A percentile compares a stretch with the other conserved stretches of the same genome.
Conservation (phyloP, 2,329 filamentous ascomycete genomes). For the Xylaria sp. region DNA sequence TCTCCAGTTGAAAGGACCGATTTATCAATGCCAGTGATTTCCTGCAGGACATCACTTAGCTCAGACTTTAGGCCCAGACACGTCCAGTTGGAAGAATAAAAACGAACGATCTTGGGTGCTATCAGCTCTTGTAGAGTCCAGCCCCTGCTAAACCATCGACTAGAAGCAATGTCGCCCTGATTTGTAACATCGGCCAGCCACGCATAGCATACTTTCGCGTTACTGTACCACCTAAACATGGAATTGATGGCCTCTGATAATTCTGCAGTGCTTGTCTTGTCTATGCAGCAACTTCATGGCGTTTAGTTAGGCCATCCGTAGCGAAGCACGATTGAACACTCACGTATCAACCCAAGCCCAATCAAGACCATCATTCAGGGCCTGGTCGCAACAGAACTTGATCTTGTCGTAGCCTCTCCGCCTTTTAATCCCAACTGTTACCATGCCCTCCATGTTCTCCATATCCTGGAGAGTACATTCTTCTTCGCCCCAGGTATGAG, state of each 20-base stretch:
- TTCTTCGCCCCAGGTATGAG: slow-evolving; percentile 31
- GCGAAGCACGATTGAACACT: neutral
- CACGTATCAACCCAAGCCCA: slow-evolving; percentile 35
- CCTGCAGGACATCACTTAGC: neutral
- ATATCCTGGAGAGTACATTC: slow-evolving; percentile 26
- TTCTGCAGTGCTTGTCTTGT: slow-evolving; percentile 31
- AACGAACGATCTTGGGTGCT: slow-evolving; percentile 17
- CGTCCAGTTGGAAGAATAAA: slow-evolving; percentile 21
- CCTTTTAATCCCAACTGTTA: neutral
- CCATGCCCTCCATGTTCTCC: slow-evolving; percentile 32
- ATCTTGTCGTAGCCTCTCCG: slow-evolving; percentile 19
- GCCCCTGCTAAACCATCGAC: slow-evolving; percentile 34
- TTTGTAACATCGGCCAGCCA: slow-evolving; percentile 22
- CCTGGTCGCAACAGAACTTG: slow-evolving; percentile 21
- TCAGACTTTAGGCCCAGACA: slow-evolving; percentile 13
- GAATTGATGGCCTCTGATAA: slow-evolving; percentile 33
- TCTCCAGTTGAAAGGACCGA: slow-evolving; percentile 1
- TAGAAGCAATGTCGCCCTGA: slow-evolving; percentile 13
- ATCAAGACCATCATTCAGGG: slow-evolving; percentile 11
- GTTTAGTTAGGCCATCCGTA: neutral
- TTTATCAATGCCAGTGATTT: slow-evolving; percentile 23
- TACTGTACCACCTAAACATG: slow-evolving; percentile 33
- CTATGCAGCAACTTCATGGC: slow-evolving; percentile 28
- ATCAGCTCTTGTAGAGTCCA: slow-evolving; percentile 36
- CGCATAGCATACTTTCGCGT: slow-evolving; percentile 26